phyloP scores from a whole-genome alignment of 106 monocot species.

The Agapanthus africanus region DNA sequence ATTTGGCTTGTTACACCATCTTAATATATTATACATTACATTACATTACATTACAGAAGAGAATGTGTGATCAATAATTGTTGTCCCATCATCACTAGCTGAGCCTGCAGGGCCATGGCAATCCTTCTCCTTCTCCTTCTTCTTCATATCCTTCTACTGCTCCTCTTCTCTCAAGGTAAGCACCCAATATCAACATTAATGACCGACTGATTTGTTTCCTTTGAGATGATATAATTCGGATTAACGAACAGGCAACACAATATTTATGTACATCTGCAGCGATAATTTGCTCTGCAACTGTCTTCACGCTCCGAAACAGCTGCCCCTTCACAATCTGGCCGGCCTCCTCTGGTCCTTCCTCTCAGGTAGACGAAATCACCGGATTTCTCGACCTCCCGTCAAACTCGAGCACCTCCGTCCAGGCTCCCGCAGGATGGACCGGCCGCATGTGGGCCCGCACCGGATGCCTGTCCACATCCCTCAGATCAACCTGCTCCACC shows the following conservation, averaged over 20 bases:
- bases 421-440: not conserved
- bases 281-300: not conserved
- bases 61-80: not conserved
- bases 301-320: not conserved
- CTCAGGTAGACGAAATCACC: no score
- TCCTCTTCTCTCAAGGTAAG: slow-evolving; percentile 1
- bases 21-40: no score
- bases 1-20: no score
- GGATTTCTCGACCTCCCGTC: not conserved
- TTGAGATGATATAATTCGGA: not conserved
- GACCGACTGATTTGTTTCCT: not conserved
- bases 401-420: not conserved
- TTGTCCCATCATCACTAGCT: not conserved
- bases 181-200: no score
- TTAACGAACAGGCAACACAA: not conserved
- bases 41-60: no score
- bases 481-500: not conserved
- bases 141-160: no score
- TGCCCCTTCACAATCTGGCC: slow-evolving; percentile 6
- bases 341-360: not conserved
- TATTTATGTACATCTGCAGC: not conserved
- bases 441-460: slow-evolving; percentile 1
- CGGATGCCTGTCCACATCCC: not conserved
- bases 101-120: not conserved
- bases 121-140: not conserved